Evolutionary conservation across 768 basidiomycete genomes (phyloP).

Genomic region (Phlegmacium glaucopus): DNA sequence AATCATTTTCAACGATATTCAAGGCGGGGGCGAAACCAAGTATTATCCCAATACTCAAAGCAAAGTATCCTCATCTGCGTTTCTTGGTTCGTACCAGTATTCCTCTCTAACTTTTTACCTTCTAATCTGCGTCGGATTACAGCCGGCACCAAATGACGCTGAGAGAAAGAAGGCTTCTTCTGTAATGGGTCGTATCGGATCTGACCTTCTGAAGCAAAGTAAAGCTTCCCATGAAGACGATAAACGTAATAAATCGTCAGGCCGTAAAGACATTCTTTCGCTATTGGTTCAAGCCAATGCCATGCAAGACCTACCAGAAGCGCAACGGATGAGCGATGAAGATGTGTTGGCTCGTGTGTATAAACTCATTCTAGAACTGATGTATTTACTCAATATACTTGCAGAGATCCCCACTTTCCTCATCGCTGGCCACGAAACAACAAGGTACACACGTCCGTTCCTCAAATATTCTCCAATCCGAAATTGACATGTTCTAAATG

Average conservation of each 20-base stretch:
- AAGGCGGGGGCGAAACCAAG: too few relatives aligned
- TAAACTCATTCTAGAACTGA: not conserved
- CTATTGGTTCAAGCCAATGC: constrained; percentile 59
- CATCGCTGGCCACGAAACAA: constrained; percentile 52
- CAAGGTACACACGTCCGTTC: constrained; percentile 27
- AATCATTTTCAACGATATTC: too few relatives aligned
- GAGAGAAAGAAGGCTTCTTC: too few relatives aligned
- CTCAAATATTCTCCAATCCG: not conserved
- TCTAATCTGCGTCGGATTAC: too few relatives aligned
- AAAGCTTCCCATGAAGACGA: constrained; percentile 29
- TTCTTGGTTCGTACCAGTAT: too few relatives aligned
- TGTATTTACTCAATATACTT: not conserved
- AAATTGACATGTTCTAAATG: not conserved
- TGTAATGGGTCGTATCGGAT: constrained; percentile 45
- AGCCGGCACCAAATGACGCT: too few relatives aligned
- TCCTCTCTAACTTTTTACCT: too few relatives aligned
- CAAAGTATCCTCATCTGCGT: too few relatives aligned
- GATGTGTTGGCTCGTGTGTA: constrained; percentile 51
- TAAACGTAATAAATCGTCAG: constrained; percentile 17
- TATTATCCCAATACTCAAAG: too few relatives aligned
- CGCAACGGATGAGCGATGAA: constrained; percentile 50
- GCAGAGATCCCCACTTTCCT: too few relatives aligned
- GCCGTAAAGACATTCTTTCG: constrained; percentile 50
- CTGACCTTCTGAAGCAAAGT: constrained; percentile 42
- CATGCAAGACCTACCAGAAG: constrained; percentile 48